phyloP scores from a whole-genome alignment of 257 asterid species.

The Forsythia viridissima region DNA sequence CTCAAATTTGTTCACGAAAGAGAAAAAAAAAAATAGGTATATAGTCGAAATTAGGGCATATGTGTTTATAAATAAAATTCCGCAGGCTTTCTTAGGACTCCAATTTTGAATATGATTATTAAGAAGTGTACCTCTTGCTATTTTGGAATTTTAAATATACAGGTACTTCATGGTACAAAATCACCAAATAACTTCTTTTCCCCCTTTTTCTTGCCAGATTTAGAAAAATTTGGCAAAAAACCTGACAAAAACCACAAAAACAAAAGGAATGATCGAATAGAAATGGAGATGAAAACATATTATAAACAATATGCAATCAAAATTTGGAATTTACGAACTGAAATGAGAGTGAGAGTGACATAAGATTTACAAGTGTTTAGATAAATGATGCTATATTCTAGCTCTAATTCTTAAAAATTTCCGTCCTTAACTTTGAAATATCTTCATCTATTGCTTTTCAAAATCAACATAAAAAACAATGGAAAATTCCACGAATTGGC shows the following conservation, averaged over 20 bases:
- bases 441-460: slow-evolving; percentile 28
- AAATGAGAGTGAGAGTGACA: slow-evolving; percentile 5
- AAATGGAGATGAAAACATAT: slow-evolving; percentile 17
- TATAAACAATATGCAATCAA: neutral
- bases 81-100: no score
- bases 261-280: slow-evolving; percentile 8
- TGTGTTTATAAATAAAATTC: no score
- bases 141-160: no score
- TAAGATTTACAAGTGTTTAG: slow-evolving; percentile 27
- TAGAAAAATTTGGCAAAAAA: neutral
- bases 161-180: no score
- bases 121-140: no score
- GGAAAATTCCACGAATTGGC: neutral
- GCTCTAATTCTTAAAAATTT: slow-evolving; percentile 5
- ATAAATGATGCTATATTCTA: slow-evolving; percentile 19
- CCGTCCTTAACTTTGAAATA: slow-evolving; percentile 45
- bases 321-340: slow-evolving; percentile 14
- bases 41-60: no score
- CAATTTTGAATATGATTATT: no score
- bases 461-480: slow-evolving; percentile 7
- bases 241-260: neutral
- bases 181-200: neutral
- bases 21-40: no score
- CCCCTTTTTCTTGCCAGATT: neutral
- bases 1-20: no score